phyloP scores from a whole-genome alignment of 2,329 filamentous ascomycete species.

The Colletotrichum simmondsii region DNA sequence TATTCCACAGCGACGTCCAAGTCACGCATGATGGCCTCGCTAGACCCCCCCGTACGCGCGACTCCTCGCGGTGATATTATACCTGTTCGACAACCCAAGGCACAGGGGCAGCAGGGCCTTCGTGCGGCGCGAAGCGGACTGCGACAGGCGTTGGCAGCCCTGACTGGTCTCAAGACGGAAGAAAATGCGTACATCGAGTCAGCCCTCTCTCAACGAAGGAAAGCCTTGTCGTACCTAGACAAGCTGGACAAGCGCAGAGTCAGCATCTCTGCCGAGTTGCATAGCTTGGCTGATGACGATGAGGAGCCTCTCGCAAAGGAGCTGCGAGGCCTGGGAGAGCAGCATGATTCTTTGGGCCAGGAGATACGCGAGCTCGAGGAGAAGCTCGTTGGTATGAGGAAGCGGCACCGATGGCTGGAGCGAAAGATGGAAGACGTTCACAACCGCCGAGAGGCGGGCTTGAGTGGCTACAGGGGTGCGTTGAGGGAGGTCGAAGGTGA shows the following conservation, averaged over 20 bases:
- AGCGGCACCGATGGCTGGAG: constrained; percentile 67
- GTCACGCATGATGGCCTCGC: constrained; percentile 51
- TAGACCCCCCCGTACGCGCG: constrained; percentile 53
- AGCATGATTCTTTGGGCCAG: constrained; percentile 63
- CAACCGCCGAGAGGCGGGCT: constrained; percentile 75
- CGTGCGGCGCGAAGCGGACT: constrained; percentile 73
- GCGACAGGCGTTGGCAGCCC: constrained; percentile 69
- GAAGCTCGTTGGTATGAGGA: constrained; percentile 69
- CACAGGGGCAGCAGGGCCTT: constrained; percentile 63
- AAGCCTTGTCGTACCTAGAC: constrained; percentile 68
- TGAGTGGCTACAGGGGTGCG: constrained; percentile 77
- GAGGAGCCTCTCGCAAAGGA: constrained; percentile 70
- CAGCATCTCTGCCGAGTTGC: constrained; percentile 63
- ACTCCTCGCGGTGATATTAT: constrained; percentile 61
- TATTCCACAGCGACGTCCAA: constrained; percentile 51
- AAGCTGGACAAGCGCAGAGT: constrained; percentile 60
- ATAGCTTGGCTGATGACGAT: constrained; percentile 63
- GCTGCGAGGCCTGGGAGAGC: constrained; percentile 67
- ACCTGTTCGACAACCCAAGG: constrained; percentile 69
- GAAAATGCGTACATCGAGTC: constrained; percentile 71
- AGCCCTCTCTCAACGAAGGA: constrained; percentile 66
- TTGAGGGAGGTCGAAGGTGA: constrained; percentile 74
- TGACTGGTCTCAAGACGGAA: constrained; percentile 75
- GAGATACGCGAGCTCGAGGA: constrained; percentile 76
- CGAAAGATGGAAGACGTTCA: constrained; percentile 70